Evolutionary conservation across 208 protist genomes (phyloP).

Genomic region (Hexamita inflata): DNA sequence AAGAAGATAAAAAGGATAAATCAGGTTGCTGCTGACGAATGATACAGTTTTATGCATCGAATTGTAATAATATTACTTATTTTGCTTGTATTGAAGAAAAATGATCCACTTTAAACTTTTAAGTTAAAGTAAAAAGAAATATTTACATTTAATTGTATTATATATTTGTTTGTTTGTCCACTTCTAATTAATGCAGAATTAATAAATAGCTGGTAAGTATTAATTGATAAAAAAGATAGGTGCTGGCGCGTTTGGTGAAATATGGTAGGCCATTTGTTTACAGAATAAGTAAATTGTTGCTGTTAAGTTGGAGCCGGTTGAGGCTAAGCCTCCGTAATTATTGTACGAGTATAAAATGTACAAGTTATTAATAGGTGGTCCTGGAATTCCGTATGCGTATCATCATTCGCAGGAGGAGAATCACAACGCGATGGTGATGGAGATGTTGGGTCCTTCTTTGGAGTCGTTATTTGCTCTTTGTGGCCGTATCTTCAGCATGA

Average conservation of each 20-base stretch:
- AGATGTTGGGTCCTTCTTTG: conserved; percentile 82
- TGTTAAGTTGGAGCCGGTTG: conserved; percentile 70
- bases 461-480: conserved; percentile 87
- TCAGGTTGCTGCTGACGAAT: too few species aligned
- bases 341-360: conserved; percentile 84
- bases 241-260: conserved; percentile 1
- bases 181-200: too few species aligned
- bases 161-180: too few species aligned
- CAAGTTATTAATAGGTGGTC: conserved; percentile 57
- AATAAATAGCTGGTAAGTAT: conserved; percentile 1
- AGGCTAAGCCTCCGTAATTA: conserved; percentile 75
- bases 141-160: too few species aligned
- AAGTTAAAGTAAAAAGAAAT: too few species aligned
- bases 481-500: conserved; percentile 66
- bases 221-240: neutral
- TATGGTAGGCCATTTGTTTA: neutral
- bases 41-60: too few species aligned
- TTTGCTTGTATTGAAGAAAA: too few species aligned
- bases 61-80: too few species aligned
- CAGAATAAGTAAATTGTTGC: conserved; percentile 57
- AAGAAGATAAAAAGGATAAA: too few species aligned
- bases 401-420: conserved; percentile 77
- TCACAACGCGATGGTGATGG: conserved; percentile 94
- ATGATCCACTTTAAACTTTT: too few species aligned
- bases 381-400: conserved; percentile 75